phyloP scores from a whole-genome alignment of 2,329 filamentous ascomycete genomes.

The Lachnellula hyalina region DNA sequence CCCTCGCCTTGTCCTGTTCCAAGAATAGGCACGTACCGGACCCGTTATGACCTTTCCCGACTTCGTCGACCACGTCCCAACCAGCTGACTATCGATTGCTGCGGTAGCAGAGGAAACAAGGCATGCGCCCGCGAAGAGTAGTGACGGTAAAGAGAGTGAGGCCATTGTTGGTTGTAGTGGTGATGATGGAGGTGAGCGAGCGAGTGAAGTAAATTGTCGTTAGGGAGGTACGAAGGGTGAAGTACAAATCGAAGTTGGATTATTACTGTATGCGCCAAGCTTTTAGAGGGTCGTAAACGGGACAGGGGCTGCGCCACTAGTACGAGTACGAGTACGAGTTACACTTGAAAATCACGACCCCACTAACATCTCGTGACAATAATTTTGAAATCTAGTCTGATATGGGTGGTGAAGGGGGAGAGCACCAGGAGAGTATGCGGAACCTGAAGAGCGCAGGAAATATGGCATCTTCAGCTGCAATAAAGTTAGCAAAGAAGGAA shows the following conservation, averaged over 20 bases:
- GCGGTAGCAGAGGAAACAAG: slow-evolving; percentile 32
- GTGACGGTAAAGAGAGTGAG: slow-evolving; percentile 30
- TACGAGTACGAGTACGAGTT: not conserved
- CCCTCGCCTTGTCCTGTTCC: slow-evolving; percentile 8
- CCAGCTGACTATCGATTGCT: slow-evolving; percentile 43
- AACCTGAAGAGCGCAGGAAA: not conserved
- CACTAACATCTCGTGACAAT: not conserved
- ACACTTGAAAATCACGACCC: not conserved
- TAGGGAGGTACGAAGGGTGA: slow-evolving; percentile 2
- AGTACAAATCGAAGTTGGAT: not conserved
- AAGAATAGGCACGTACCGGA: slow-evolving; percentile 46
- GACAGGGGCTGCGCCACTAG: not conserved
- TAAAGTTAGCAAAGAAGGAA: slow-evolving; percentile 69
- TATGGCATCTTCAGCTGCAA: slow-evolving; percentile 32
- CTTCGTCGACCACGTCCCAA: slow-evolving; percentile 71
- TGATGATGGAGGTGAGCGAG: slow-evolving; percentile 4
- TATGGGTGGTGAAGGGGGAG: not conserved
- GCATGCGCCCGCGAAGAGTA: slow-evolving; percentile 31
- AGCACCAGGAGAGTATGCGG: no score
- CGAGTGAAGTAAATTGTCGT: not conserved
- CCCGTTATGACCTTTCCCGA: slow-evolving; percentile 64
- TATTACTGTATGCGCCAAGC: no score
- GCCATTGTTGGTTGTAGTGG: slow-evolving; percentile 22
- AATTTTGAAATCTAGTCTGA: not conserved
- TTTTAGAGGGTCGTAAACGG: not conserved